Evolutionary conservation across 78 protist species (phyloP), one percentile per base, ranked within the genome.

Genomic region (Abeoforma whisleri): DNA sequence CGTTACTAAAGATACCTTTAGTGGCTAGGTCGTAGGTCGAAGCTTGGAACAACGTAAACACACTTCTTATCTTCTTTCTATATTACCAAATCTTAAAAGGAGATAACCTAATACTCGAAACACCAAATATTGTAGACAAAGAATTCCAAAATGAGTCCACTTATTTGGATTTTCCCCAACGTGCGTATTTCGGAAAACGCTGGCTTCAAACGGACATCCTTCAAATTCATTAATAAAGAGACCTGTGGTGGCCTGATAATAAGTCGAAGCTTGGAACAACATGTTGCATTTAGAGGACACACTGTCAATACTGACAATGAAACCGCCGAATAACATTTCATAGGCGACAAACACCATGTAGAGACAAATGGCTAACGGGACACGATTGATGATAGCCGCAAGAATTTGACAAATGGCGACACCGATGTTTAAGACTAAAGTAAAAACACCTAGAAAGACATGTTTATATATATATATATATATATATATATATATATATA

Each of bases 181-280:
- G 12, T 48, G 5, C 62, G 12, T 5, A 19, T 5, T 48, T 19
- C 12, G 62, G 12, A 48, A 48, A 48, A 48, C 12, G 12, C 62
- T 12, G 12, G 30, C 30, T 5, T 48, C 57, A 12, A 69, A 81
- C 30, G 22, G n/a, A 22, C 19, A 31, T 23, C 40, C 40, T 48
- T 81, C 85, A 48, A 81, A 81, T 40, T 81, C 85, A 37, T 81
- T 81, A 12, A 81, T n/a, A 38, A 81, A 81, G 72, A 81, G 2
- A 30, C 72, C 85, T 19, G 33, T 73, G 22, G 77, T 73, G 8
- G 77, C 38, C 19, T 73, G 77, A 37, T 37, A 36, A 0, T 34
- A 37, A 36, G 36, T 22, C 12, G 36, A 73, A 37, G 77, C 12
- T 0, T 36, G n/a, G 77, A 36, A 37, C 38, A 73, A 36, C 12